phyloP scores from a whole-genome alignment of 805 yeast species.

The Suhomyces sp. region DNA sequence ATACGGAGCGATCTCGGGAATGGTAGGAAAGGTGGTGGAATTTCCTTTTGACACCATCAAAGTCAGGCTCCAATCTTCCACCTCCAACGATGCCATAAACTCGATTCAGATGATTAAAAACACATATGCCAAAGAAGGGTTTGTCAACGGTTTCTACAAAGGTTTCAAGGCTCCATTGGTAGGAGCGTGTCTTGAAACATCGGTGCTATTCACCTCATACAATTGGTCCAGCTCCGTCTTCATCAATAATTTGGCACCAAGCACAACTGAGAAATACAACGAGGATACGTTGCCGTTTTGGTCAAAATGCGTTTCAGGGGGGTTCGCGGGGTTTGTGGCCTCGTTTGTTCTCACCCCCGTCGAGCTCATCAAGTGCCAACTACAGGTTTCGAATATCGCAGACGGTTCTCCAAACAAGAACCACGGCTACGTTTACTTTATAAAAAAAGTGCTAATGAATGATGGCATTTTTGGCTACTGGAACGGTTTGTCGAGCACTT shows the following conservation, averaged over 20 bases:
- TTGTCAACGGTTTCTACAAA: conserved; percentile 66
- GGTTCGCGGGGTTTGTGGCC: conserved; percentile 75
- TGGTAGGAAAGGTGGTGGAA: conserved; percentile 78
- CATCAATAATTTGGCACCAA: conserved; percentile 8
- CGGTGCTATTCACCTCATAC: conserved; percentile 71
- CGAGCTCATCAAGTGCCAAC: conserved; percentile 83
- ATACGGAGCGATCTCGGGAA: conserved; percentile 66
- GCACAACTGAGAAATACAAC: conserved; percentile 1
- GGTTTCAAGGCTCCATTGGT: conserved; percentile 79
- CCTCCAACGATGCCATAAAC: conserved; percentile 41
- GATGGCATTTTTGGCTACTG: conserved; percentile 75
- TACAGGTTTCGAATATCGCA: conserved; percentile 59
- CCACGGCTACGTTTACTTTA: conserved; percentile 28
- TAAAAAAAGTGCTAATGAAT: conserved; percentile 37
- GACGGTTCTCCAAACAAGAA: conserved; percentile 21
- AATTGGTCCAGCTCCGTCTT: conserved; percentile 36
- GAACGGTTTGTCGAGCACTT: conserved; percentile 83
- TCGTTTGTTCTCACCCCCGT: conserved; percentile 86
- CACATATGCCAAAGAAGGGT: conserved; percentile 68
- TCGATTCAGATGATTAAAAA: conserved; percentile 63
- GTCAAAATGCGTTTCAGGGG: conserved; percentile 66
- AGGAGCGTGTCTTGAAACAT: conserved; percentile 90
- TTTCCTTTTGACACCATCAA: conserved; percentile 92
- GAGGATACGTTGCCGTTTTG: conserved; percentile 35
- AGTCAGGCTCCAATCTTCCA: conserved; percentile 74